A percentile compares a stretch with the other conserved stretches of the same genome.
Evolutionary conservation across 2,329 filamentous ascomycete species (phyloP).

Genomic region (Ramularia endophylla): DNA sequence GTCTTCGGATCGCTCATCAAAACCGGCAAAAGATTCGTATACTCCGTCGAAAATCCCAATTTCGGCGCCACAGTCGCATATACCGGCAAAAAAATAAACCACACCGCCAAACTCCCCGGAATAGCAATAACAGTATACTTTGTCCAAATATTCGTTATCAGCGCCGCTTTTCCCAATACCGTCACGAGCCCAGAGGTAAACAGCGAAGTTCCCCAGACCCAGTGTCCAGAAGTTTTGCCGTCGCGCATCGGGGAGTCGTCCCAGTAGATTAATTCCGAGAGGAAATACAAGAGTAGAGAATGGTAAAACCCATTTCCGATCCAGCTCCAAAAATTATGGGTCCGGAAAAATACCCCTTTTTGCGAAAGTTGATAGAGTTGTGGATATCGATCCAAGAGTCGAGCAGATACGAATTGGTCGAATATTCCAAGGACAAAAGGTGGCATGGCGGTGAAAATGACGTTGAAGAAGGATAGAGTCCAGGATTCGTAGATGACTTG

Average conservation of each 20-base stretch:
- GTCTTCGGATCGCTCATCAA: constrained; percentile 79
- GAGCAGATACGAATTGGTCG: constrained; percentile 94
- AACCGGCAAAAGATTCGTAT: constrained; percentile 73
- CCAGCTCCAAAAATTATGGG: constrained; percentile 90
- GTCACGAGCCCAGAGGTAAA: constrained; percentile 93
- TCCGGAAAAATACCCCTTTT: constrained; percentile 86
- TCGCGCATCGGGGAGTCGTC: constrained; percentile 72
- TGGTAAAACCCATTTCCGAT: constrained; percentile 93
- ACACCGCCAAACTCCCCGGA: constrained; percentile 84
- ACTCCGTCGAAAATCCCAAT: constrained; percentile 74
- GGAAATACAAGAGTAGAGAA: constrained; percentile 86
- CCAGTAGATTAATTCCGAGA: constrained; percentile 73
- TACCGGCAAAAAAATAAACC: constrained; percentile 82
- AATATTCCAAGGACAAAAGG: constrained; percentile 93
- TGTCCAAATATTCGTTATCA: constrained; percentile 97
- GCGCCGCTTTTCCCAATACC: constrained; percentile 86
- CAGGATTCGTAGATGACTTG: constrained; percentile 99
- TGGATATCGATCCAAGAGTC: constrained; percentile 88
- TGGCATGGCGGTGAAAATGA: constrained; percentile 92
- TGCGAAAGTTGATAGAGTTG: constrained; percentile 93
- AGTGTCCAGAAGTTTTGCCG: constrained; percentile 81
- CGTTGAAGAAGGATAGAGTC: constrained; percentile 99
- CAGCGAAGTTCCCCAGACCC: constrained; percentile 95
- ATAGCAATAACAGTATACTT: constrained; percentile 97
- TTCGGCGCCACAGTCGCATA: constrained; percentile 84